phyloP scores from a whole-genome alignment of 257 asterid species.

The Solanum arcanum region DNA sequence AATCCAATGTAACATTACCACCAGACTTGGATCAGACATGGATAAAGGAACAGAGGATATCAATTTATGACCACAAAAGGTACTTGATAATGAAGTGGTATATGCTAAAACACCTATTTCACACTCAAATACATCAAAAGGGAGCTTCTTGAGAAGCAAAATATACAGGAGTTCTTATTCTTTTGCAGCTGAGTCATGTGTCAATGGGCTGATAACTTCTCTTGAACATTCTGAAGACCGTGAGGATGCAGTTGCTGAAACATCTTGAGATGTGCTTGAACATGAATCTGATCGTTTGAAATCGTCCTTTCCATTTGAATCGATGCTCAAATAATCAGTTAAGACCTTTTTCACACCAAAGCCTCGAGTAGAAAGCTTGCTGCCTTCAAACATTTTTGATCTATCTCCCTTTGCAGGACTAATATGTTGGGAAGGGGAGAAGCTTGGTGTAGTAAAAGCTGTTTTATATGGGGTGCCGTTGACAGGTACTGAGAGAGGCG shows the following conservation, averaged over 20 bases:
- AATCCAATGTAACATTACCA: background rate
- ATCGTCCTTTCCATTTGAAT: constrained; percentile 34
- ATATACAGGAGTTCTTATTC: constrained; percentile 9
- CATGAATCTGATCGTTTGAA: constrained; percentile 26
- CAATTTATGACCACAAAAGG: background rate
- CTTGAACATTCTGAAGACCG: constrained; percentile 25
- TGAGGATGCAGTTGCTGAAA: constrained; percentile 26
- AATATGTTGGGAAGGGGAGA: constrained; percentile 33
- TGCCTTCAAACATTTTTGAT: constrained; percentile 12
- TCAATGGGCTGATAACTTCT: constrained; percentile 16
- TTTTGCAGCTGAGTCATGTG: constrained; percentile 8
- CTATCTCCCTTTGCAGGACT: constrained; percentile 33
- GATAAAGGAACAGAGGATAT: background rate
- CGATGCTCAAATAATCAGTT: constrained; percentile 56
- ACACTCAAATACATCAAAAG: background rate
- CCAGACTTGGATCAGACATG: background rate
- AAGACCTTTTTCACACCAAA: constrained; percentile 53
- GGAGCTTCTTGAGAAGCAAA: background rate
- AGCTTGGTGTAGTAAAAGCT: constrained; percentile 38
- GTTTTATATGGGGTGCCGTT: constrained; percentile 20
- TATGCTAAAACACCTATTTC: background rate
- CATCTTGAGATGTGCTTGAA: constrained; percentile 26
- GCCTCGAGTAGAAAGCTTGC: constrained; percentile 26
- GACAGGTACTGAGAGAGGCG: constrained; percentile 15
- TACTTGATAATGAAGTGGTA: background rate